Evolutionary conservation across 257 asterid species (phyloP), one percentile per base, ranked within the genome.

Genomic region (Lithospermum erythrorhizon): DNA sequence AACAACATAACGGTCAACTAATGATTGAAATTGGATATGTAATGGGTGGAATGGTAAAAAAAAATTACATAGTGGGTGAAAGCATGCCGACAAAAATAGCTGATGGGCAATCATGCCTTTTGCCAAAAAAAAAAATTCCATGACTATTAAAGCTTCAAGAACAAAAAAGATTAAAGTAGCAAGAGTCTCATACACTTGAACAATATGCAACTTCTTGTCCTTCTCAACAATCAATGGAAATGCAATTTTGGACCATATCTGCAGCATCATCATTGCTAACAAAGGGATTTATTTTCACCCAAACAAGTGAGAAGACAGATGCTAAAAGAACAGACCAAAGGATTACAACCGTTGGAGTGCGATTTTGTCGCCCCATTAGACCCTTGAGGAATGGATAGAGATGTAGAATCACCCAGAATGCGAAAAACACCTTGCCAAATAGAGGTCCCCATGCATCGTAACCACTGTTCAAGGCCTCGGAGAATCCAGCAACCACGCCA

Each of bases 321-420:
- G 98, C 98, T 62, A 93, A 71, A 30, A 93, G 94, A 6, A 93
- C 89, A 20, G 98, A 91, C 98, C 98, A 91, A 41, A 91, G 15
- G 3, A 91, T 71, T 13, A 91, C 97, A 35, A 91, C 84, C 9
- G 97, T 91, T 11, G 98, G 97, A 17, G 98, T 91, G 30, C 97
- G 72, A 54, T 91, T 91, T 55, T 91, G 98, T 27, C 93, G 72
- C 3, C 98, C 98, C 98, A 91, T 86, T 1, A 91, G 74, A 48
- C 98, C 98, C 68, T 91, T 91, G 51, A 91, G 85, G 90, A 91
- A 91, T 3, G 98, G 98, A 61, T 87, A 90, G 13, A 90, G 81
- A 70, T 87, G 98, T 24, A 86, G 61, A 8, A 91, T 86, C 77
- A 91, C 98, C 98, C 98, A 91, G 65, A 86, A 86, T 0, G 98